These are phyloP conservation scores for Gracilaria domingensis DNA, from an alignment of 23 red algal species.

Conservation along the genomic window DNA sequence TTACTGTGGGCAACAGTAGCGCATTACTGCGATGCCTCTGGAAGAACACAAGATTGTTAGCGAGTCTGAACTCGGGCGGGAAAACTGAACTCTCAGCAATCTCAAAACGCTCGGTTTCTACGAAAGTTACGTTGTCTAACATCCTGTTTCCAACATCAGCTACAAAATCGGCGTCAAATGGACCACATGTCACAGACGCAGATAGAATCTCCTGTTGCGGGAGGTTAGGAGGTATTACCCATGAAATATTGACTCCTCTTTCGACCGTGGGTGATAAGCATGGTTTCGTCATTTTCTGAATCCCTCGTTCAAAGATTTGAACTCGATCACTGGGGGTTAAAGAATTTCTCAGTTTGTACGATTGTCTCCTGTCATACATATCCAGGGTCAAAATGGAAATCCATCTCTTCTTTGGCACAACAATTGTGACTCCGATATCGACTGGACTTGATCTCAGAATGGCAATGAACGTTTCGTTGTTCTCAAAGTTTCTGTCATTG, in stretches of 20 bases:
- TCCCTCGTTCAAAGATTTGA: conserved; percentile 1
- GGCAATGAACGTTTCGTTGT: not conserved
- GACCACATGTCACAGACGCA: not conserved
- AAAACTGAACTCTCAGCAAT: not conserved
- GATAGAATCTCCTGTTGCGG: not conserved
- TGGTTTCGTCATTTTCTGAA: conserved; percentile 1
- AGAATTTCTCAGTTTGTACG: not conserved
- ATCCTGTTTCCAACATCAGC: not conserved
- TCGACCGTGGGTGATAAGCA: not conserved
- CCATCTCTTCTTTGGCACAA: not conserved
- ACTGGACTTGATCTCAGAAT: not conserved
- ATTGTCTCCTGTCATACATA: conserved; percentile 6
- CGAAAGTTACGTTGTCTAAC: conserved; percentile 8
- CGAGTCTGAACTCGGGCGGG: not conserved
- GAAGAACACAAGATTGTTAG: not conserved
- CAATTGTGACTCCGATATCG: conserved; percentile 14
- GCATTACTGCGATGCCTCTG: not conserved
- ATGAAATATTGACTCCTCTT: not conserved
- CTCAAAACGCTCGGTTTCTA: not conserved
- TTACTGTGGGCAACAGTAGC: not conserved
- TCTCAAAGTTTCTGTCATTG: not conserved
- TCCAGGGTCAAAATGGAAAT: conserved; percentile 4
- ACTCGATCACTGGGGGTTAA: not conserved
- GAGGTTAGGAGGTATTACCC: not conserved
- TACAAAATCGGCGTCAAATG: not conserved